phyloP scores from a whole-genome alignment of 495 filamentous ascomycete genomes.

The Penicillium longicatenatum region DNA sequence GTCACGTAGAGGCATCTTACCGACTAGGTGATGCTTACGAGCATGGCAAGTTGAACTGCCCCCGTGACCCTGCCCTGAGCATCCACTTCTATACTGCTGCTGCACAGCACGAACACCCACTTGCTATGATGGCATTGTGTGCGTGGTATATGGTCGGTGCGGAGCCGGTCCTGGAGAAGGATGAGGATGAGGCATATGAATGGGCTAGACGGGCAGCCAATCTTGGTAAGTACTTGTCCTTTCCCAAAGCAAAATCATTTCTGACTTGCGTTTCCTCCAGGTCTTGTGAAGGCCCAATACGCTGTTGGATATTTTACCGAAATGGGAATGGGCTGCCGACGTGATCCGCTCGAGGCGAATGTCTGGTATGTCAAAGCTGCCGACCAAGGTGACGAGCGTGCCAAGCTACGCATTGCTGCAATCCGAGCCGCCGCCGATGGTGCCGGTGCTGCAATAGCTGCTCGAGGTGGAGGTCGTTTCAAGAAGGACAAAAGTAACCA shows the following conservation, averaged over 20 bases:
- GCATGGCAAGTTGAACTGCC: constrained; percentile 84
- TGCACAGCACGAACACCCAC: constrained; percentile 76
- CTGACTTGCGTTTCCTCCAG: constrained; percentile 45
- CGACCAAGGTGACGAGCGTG: constrained; percentile 86
- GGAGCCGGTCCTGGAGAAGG: constrained; percentile 87
- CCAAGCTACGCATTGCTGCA: constrained; percentile 79
- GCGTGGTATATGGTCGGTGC: constrained; percentile 98
- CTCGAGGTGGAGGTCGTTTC: constrained; percentile 15
- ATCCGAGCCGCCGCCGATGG: constrained; percentile 87
- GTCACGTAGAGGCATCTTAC: constrained; percentile 80
- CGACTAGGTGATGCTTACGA: constrained; percentile 96
- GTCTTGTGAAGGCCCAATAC: constrained; percentile 90
- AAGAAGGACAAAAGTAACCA: constrained; percentile 22
- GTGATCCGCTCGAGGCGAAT: constrained; percentile 92
- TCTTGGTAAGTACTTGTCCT: constrained; percentile 60
- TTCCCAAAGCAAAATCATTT: neutral
- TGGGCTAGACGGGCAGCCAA: constrained; percentile 90
- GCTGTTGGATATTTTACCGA: constrained; percentile 97
- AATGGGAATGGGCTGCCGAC: constrained; percentile 93
- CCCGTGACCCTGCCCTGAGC: constrained; percentile 86
- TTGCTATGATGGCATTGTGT: constrained; percentile 98
- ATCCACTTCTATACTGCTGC: constrained; percentile 97
- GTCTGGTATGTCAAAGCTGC: constrained; percentile 98
- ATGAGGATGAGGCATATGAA: constrained; percentile 94
- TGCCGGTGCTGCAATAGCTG: constrained; percentile 46